These are phyloP conservation scores for Skeletonema grethae DNA, from an alignment of 108 stramenopile species.

Conservation along the genomic window DNA sequence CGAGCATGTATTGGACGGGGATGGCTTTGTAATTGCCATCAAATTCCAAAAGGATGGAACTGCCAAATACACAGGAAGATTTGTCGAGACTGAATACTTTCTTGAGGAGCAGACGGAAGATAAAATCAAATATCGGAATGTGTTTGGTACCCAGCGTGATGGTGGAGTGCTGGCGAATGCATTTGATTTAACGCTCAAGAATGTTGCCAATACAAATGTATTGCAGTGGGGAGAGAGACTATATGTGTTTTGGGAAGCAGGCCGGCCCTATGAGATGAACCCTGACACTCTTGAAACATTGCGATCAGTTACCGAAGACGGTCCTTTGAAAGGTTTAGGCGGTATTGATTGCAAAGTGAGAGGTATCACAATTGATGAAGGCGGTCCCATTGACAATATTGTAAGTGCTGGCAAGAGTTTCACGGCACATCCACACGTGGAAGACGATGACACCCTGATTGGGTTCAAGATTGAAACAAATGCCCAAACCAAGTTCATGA, in stretches of 20 bases:
- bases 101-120: slow-evolving; percentile 25
- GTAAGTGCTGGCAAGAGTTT: slow-evolving; percentile 16
- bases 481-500: slow-evolving; percentile 6
- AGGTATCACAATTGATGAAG: slow-evolving; percentile 28
- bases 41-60: not conserved
- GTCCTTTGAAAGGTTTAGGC: slow-evolving; percentile 13
- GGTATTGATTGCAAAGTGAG: slow-evolving; percentile 14
- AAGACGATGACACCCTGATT: slow-evolving; percentile 35
- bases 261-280: slow-evolving; percentile 43
- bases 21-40: slow-evolving; percentile 9
- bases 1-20: slow-evolving; percentile 19
- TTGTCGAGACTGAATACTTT: slow-evolving; percentile 52
- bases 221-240: slow-evolving; percentile 43
- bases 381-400: slow-evolving; percentile 19
- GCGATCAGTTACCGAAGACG: slow-evolving; percentile 24
- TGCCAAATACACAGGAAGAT: slow-evolving; percentile 8
- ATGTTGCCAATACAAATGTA: slow-evolving; percentile 54
- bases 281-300: slow-evolving; percentile 42
- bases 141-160: slow-evolving; percentile 31
- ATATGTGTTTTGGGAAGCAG: slow-evolving; percentile 55
- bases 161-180: slow-evolving; percentile 46
- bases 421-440: slow-evolving; percentile 50
- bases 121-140: slow-evolving; percentile 41
- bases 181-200: slow-evolving; percentile 44
- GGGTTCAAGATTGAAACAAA: slow-evolving; percentile 42